phyloP scores from a whole-genome alignment of 208 protist species.

The Crithidia expoeki region DNA sequence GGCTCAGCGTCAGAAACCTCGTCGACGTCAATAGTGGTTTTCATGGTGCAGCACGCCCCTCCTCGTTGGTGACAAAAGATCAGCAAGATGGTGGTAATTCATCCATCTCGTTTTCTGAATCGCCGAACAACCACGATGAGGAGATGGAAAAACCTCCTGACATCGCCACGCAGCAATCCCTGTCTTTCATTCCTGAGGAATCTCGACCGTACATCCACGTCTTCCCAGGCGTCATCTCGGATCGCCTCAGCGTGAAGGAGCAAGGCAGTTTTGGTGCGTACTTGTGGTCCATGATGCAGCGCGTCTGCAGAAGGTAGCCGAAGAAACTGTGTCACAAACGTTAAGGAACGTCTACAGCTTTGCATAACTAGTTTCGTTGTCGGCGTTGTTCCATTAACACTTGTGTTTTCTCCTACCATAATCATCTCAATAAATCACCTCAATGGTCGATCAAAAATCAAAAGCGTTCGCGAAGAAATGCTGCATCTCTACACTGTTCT shows the following conservation, averaged over 20 bases:
- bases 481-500: too few relatives aligned
- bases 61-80: not conserved
- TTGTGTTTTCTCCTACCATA: too few relatives aligned
- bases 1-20: slow-evolving; percentile 62
- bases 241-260: slow-evolving; percentile 53
- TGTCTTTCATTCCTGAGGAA: slow-evolving; percentile 15
- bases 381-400: too few relatives aligned
- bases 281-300: slow-evolving; percentile 35
- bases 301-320: not conserved
- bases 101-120: not conserved
- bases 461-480: too few relatives aligned
- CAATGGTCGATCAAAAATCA: too few relatives aligned
- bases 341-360: too few relatives aligned
- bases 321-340: too few relatives aligned
- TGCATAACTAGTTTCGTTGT: too few relatives aligned
- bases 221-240: slow-evolving; percentile 57
- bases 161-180: too few relatives aligned
- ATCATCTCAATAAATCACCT: too few relatives aligned
- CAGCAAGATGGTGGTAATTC: too few relatives aligned
- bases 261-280: slow-evolving; percentile 56
- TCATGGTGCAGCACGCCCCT: not conserved
- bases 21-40: slow-evolving; percentile 26
- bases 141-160: not conserved
- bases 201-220: slow-evolving; percentile 37
- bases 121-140: not conserved